Evolutionary conservation across 176 grass and related monocot species (phyloP).

Genomic region (Eleusine indica): DNA sequence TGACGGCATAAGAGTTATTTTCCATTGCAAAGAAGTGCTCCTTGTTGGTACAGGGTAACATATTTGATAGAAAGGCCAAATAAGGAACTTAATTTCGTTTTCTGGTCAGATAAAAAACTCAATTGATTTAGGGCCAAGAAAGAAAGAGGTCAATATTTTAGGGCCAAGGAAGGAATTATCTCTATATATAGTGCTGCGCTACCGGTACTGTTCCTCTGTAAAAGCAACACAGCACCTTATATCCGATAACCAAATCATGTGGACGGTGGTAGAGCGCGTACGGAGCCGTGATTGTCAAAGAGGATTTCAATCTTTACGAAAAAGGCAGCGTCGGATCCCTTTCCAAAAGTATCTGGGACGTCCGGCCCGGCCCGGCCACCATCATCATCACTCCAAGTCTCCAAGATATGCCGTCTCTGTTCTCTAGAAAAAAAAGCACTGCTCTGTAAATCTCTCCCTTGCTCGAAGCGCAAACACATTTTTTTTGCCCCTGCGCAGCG

Average conservation of each 20-base stretch:
- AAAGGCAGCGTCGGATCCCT: background rate
- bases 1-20: too few relatives aligned
- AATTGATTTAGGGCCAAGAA: too few relatives aligned
- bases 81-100: too few relatives aligned
- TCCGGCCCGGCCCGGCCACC: background rate
- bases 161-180: too few relatives aligned
- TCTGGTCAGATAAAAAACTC: too few relatives aligned
- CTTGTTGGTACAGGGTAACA: too few relatives aligned
- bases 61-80: too few relatives aligned
- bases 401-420: background rate
- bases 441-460: background rate
- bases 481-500: background rate
- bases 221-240: background rate
- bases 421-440: background rate
- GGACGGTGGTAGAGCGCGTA: slow-evolving; percentile 11
- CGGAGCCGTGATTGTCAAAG: slow-evolving; percentile 10
- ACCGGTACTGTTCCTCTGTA: background rate
- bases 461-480: background rate
- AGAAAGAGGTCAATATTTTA: too few relatives aligned
- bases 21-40: too few relatives aligned
- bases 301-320: slow-evolving; percentile 6
- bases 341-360: background rate
- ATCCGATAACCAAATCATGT: slow-evolving; percentile 12
- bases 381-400: background rate
- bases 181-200: too few relatives aligned